Evolutionary conservation across 1,139 yeast genomes (phyloP).

Genomic region (Taphrina communis): DNA sequence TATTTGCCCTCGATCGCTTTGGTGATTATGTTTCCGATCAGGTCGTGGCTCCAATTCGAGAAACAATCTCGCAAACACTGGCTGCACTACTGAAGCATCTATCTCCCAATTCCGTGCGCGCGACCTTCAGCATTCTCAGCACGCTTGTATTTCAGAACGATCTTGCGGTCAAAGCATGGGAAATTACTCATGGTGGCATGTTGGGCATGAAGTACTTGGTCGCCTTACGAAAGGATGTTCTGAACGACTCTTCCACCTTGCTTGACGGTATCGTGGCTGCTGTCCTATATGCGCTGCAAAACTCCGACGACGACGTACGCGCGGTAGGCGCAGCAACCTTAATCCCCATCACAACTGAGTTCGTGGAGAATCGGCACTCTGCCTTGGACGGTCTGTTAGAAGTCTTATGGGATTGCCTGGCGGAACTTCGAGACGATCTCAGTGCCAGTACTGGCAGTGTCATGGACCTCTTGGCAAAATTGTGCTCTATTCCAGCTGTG

Average conservation of each 20-base stretch:
- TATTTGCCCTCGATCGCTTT: conserved; percentile 91
- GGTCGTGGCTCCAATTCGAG: conserved; percentile 97
- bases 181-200: conserved; percentile 98
- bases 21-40: conserved; percentile 98
- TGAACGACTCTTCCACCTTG: conserved; percentile 64
- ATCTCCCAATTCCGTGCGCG: conserved; percentile 59
- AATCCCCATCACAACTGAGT: conserved; percentile 84
- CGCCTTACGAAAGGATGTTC: conserved; percentile 80
- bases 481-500: conserved; percentile 82
- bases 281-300: conserved; percentile 81
- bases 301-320: conserved; percentile 93
- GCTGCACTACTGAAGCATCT: conserved; percentile 85
- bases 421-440: conserved; percentile 84
- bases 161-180: conserved; percentile 69
- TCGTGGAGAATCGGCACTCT: conserved; percentile 68
- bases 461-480: conserved; percentile 88
- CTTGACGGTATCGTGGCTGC: conserved; percentile 77
- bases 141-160: conserved; percentile 73
- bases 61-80: conserved; percentile 91
- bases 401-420: conserved; percentile 86
- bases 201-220: conserved; percentile 91
- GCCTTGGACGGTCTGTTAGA: conserved; percentile 69
- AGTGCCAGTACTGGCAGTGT: conserved; percentile 95
- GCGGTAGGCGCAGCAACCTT: conserved; percentile 95
- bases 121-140: conserved; percentile 70